Evolutionary conservation across 78 protist genomes (phyloP), one percentile per base, ranked within the genome.

Genomic region (Dictyostelium firmibasis): DNA sequence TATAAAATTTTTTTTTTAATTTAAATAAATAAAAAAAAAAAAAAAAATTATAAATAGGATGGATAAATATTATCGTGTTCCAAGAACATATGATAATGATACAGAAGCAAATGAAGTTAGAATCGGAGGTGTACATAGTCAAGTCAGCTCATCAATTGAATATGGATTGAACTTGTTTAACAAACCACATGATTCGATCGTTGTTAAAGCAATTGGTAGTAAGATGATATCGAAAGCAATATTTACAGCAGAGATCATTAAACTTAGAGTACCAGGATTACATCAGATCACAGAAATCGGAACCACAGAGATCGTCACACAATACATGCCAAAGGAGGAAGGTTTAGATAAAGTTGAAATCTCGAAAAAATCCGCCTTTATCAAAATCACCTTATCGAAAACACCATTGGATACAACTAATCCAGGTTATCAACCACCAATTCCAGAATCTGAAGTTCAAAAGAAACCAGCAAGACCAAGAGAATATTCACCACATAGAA

Each of bases 21-120:
- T n/a, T n/a, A 35, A 27, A 74, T 18, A 1, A n/a, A 74, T 35
- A 33, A 74, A 5, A 31, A 74, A 2, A 74, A 31, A 36, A 74
- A 25, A 70, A 60, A 16, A 14, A 60, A 50, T 35, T 57, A 60
- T 14, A 60, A 8, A 50, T 16, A 83, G 5, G 27, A 89, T 89
- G 94, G 94, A 89, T 70, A 89, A 89, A 81, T 89, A 89, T 50
- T 44, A 57, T 50, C 41, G 85, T 18, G 86, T 81, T 29, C 87
- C 79, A 89, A 60, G 31, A 69, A 31, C 76, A 41, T 38, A 50
- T 36, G 87, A 89, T 20, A 78, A 78, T 16, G 78, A 69, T 31
- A 20, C 76, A 50, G 94, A 89, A 81, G 82, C 94, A 70, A 89
- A 89, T 89, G 94, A 89, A 50, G 83, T 89, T 50, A 89, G 94